These are phyloP conservation scores for Dorcoceras hygrometricum DNA, from an alignment of 257 asterid genomes.

Conservation along the genomic window DNA sequence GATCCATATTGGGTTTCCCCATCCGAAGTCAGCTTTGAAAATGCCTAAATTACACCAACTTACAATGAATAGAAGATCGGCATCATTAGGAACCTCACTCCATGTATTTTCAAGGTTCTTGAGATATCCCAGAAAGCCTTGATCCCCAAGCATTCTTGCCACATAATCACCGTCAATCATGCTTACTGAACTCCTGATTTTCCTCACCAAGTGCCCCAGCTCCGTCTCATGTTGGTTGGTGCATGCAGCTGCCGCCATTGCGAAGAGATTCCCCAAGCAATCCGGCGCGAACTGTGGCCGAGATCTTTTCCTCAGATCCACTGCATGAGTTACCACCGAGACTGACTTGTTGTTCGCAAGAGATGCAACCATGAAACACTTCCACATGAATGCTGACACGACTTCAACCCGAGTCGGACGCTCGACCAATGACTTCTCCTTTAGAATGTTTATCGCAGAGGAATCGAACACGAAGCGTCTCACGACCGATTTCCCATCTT, in stretches of 20 bases:
- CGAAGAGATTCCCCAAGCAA: conserved; percentile 32
- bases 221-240: conserved; percentile 11
- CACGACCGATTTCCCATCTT: not conserved
- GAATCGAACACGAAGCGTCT: conserved; percentile 17
- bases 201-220: conserved; percentile 19
- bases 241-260: conserved; percentile 39
- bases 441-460: conserved; percentile 5
- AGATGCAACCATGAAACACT: conserved; percentile 22
- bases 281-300: not conserved
- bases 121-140: conserved; percentile 36
- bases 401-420: conserved; percentile 21
- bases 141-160: conserved; percentile 28
- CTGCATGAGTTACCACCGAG: not conserved
- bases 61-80: conserved; percentile 34
- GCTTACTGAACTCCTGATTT: conserved; percentile 30
- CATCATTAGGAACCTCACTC: conserved; percentile 26
- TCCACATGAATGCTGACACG: conserved; percentile 20
- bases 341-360: not conserved
- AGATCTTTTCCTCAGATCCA: not conserved
- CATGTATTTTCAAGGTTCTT: conserved; percentile 32
- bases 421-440: conserved; percentile 1
- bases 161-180: conserved; percentile 35
- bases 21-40: conserved; percentile 38
- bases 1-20: conserved; percentile 40
- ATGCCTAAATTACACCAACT: conserved; percentile 56